These are phyloP conservation scores for Collybia nuda DNA, from an alignment of 768 basidiomycete genomes.

Conservation along the genomic window DNA sequence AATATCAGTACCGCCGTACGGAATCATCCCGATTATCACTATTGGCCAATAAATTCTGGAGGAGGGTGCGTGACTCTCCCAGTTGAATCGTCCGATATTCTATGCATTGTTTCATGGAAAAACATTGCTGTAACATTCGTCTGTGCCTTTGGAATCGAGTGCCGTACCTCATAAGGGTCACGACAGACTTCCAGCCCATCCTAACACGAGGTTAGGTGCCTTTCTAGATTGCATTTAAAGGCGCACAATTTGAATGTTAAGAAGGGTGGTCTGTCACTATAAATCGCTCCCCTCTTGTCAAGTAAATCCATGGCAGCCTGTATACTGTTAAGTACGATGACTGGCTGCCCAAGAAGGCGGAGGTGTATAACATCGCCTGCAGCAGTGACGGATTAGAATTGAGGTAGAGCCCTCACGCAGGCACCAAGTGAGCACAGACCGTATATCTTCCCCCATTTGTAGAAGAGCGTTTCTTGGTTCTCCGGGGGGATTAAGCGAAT, in stretches of 20 bases:
- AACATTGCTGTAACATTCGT: conserved; percentile 13
- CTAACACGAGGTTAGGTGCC: background rate
- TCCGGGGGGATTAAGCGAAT: conserved; percentile 16
- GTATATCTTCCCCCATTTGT: conserved; percentile 18
- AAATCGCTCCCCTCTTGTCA: conserved; percentile 26
- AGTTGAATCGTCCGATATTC: conserved; percentile 22
- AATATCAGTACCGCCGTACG: conserved; percentile 25
- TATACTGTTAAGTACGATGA: conserved; percentile 2
- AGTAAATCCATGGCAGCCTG: conserved; percentile 17
- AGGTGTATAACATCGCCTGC: conserved; percentile 6
- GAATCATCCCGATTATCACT: conserved; percentile 23
- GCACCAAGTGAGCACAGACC: conserved; percentile 8
- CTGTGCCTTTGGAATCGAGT: conserved; percentile 12
- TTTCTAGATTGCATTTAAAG: too few species aligned
- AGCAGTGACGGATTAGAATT: too few species aligned
- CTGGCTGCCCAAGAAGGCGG: background rate
- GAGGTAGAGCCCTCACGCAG: too few species aligned
- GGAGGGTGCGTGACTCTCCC: conserved; percentile 25
- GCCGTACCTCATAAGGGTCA: conserved; percentile 14
- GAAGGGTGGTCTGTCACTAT: conserved; percentile 17
- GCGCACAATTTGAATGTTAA: conserved; percentile 14
- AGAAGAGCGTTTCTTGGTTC: conserved; percentile 11
- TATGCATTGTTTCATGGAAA: conserved; percentile 15
- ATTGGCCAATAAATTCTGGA: conserved; percentile 23
- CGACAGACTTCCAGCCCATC: conserved; percentile 14